phyloP scores from a whole-genome alignment of 768 basidiomycete genomes.

The Suillus ampliporus region DNA sequence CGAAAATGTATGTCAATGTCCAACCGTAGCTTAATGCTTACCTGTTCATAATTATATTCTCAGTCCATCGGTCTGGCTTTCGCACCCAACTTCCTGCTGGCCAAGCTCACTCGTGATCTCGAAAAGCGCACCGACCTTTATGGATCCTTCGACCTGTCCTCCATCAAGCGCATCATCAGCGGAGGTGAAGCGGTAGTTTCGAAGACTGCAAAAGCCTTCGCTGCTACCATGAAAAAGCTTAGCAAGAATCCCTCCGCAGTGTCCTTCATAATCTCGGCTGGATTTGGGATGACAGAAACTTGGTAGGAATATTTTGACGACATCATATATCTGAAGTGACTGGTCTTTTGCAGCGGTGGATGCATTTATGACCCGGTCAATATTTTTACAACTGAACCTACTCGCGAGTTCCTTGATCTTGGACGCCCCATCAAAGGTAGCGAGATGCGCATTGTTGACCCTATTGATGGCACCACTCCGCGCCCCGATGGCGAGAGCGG shows the following conservation, averaged over 20 bases:
- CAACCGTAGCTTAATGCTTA: conserved; percentile 21
- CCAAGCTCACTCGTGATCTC: conserved; percentile 42
- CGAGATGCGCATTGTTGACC: conserved; percentile 42
- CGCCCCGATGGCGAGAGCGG: conserved; percentile 39
- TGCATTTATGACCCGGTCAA: conserved; percentile 44
- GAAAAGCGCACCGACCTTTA: conserved; percentile 28
- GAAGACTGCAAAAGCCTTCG: conserved; percentile 43
- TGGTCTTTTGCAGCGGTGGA: conserved; percentile 34
- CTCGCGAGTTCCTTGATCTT: conserved; percentile 45
- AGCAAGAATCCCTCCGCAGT: conserved; percentile 22
- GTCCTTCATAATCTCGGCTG: conserved; percentile 29
- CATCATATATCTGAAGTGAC: not conserved
- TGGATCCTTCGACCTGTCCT: conserved; percentile 39
- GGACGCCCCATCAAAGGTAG: conserved; percentile 36
- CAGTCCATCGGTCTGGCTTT: conserved; percentile 40
- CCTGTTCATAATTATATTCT: conserved; percentile 4
- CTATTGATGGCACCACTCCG: conserved; percentile 31
- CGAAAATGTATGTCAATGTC: conserved; percentile 37
- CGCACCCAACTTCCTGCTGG: conserved; percentile 50
- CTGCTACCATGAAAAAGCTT: conserved; percentile 36
- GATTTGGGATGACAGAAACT: conserved; percentile 52
- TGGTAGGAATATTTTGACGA: conserved; percentile 27
- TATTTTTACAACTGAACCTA: conserved; percentile 20
- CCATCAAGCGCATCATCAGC: conserved; percentile 42
- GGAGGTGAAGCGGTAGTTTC: conserved; percentile 50